Base-by-base conservation (phyloP, 2,329 filamentous ascomycete genomes). In the Hymenoscyphus fraxineus region DNA sequence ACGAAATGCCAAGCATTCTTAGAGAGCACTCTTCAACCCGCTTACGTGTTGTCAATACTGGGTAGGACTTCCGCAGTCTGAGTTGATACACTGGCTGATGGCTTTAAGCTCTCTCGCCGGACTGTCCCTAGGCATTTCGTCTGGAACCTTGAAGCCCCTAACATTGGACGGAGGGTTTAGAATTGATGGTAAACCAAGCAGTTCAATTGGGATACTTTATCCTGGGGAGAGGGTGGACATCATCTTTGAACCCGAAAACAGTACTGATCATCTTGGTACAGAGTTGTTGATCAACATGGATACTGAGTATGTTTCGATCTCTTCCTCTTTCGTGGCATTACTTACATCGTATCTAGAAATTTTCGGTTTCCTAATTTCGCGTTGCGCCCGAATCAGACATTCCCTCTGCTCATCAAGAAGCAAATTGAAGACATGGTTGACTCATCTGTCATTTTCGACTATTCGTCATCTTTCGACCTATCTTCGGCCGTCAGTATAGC, bases 361-460 rank as follows among this genome's bases (percentile, higher is more conserved):
- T 81, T 81, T 73, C 80, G 76, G 66, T 80, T 78, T 64, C 73
- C 77, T 15, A 82, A 81, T 65, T 75, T 76, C 22, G 78, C 79
- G 4, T 71, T 82, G 6, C 72, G 73, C 12, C 71, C 74, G 3
- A 68, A 69, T 51, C 80, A 81, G 66, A 70, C 70, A 0, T 80
- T 80, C 59, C 70, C 72, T 3, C 71, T 78, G 31, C 62, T 70
- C 27, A 47, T 59, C 39, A 19, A 1, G 7, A 12, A 58, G 19
- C 6, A 41, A 44, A 39, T 6, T 39, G n/a, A 32, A 2, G 41
- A 55, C 9, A 5, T 16, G 13, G 10, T 56, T 2, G 22, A 35
- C 5, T 35, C 44, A 16, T 22, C 16, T 10, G 9, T 31, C n/a
- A 3, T 16, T 6, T 19, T 47, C 60, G 19, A 58, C 10, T 6